Evolutionary conservation across 2,329 filamentous ascomycete species (phyloP), one percentile per base, ranked within the genome.

Genomic region (Helicocarpus griseus): DNA sequence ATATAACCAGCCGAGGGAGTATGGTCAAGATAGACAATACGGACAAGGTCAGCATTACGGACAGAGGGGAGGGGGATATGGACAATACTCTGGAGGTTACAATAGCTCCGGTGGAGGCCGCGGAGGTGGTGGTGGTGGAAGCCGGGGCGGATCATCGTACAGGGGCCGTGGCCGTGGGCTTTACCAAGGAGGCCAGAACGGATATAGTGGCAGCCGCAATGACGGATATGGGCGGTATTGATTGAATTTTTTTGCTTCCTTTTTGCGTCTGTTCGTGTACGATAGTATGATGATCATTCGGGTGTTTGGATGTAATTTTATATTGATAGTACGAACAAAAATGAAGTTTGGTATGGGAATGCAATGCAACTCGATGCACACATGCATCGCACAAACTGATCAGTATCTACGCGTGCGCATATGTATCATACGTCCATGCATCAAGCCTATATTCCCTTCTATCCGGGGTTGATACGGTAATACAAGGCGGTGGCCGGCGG

Each of bases 191-290:
- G 61, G 64, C 50, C 58, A 67, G n/a, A 41, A 57, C 28, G 53
- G 57, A 7, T 49, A 56, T 53, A 56, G 60, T 40, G 58, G 60
- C n/a, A 59, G 64, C 38, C 61, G 61, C 39, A 60, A 62, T 49
- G 67, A 68, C 54, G 67, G 69, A 51, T 70, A 71, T 56, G 65
- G 66, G 29, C 63, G 68, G 24, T 71, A 71, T 56, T 64, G 48
- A 59, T 43, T 31, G 31, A 17, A 45, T 40, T 43, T 22, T 38
- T 54, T 45, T 36, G 31, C 21, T n/a, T n/a, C 14, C 2, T 36
- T 36, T 7, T 26, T 36, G 44, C 36, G 31, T 35, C n/a, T 35
- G 31, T 35, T 35, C 14, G 31, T 14, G 7, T 31, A 45, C 26
- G 9, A 26, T 21, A 43, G 14, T 28, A 21, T 47, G 22, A 24